Evolutionary conservation across 176 grass and related monocot genomes (phyloP).

Genomic region (Miscanthus lutarioriparius): DNA sequence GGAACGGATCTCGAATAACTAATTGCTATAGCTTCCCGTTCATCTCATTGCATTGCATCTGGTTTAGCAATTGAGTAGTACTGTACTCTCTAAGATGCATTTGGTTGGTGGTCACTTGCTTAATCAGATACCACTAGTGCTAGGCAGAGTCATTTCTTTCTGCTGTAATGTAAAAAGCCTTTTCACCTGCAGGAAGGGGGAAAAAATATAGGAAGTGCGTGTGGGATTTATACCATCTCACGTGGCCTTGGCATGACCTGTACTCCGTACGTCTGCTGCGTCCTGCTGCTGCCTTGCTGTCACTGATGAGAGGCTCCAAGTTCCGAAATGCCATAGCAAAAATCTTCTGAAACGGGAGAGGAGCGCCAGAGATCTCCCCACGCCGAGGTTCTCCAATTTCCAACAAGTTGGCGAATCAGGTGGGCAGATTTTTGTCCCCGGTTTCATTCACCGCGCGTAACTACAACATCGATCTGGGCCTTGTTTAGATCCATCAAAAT

Average conservation of each 20-base stretch:
- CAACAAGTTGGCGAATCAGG: slow-evolving; percentile 30
- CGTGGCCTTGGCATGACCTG: slow-evolving; percentile 36
- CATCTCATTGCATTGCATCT: not conserved
- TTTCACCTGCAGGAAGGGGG: not conserved
- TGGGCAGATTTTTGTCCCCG: slow-evolving; percentile 33
- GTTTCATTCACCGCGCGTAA: not conserved
- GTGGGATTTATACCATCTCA: slow-evolving; percentile 25
- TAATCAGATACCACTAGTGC: not conserved
- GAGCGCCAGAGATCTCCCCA: too few relatives aligned
- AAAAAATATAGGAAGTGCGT: not conserved
- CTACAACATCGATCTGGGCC: not conserved
- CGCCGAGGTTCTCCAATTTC: too few relatives aligned
- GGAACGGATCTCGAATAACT: slow-evolving; percentile 31
- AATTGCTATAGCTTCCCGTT: not conserved
- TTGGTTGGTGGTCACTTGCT: not conserved
- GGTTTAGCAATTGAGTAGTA: too few relatives aligned
- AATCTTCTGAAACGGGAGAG: too few relatives aligned
- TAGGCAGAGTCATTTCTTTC: not conserved
- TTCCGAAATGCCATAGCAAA: slow-evolving; percentile 53
- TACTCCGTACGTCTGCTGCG: too few relatives aligned
- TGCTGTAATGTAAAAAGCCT: not conserved
- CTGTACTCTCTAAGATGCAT: too few relatives aligned
- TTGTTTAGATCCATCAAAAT: too few relatives aligned
- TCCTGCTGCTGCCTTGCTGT: not conserved
- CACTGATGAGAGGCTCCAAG: slow-evolving; percentile 44